These are phyloP conservation scores for Articulospora tetracladia DNA, from an alignment of 495 filamentous ascomycete species.

Conservation along the genomic window DNA sequence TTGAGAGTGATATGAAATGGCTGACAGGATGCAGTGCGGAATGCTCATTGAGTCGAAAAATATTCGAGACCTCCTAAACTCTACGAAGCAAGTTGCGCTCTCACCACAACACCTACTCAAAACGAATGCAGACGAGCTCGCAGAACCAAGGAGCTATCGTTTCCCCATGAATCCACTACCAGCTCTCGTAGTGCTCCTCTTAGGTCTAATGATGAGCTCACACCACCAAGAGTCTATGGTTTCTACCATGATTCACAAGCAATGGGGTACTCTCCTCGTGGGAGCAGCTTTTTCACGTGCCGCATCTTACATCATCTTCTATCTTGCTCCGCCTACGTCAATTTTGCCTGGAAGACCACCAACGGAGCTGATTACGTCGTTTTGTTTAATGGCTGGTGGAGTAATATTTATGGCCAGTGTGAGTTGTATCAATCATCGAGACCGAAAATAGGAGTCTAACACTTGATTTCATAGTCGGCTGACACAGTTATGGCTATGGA, in stretches of 20 bases:
- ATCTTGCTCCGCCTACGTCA: conserved; percentile 77
- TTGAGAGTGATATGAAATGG: not conserved
- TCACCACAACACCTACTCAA: conserved; percentile 30
- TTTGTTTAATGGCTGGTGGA: conserved; percentile 84
- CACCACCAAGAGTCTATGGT: conserved; percentile 84
- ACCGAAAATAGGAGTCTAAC: not conserved
- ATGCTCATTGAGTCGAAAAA: conserved; percentile 84
- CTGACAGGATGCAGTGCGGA: conserved; percentile 55
- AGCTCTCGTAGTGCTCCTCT: conserved; percentile 74
- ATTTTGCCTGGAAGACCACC: conserved; percentile 87
- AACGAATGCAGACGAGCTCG: conserved; percentile 1
- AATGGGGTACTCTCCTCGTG: conserved; percentile 87
- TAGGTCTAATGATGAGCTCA: conserved; percentile 92
- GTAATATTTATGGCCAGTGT: conserved; percentile 92
- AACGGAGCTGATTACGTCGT: conserved; percentile 78
- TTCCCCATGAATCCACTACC: conserved; percentile 90
- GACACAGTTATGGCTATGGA: conserved; percentile 79
- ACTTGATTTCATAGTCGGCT: conserved; percentile 43
- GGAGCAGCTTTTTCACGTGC: conserved; percentile 75
- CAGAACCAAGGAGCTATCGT: conserved; percentile 59
- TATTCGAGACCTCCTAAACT: conserved; percentile 69
- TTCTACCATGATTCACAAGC: conserved; percentile 88
- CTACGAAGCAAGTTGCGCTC: conserved; percentile 36
- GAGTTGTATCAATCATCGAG: conserved; percentile 31
- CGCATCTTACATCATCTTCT: conserved; percentile 76